phyloP scores from a whole-genome alignment of 768 basidiomycete genomes.

The Phylloporus arenicola region DNA sequence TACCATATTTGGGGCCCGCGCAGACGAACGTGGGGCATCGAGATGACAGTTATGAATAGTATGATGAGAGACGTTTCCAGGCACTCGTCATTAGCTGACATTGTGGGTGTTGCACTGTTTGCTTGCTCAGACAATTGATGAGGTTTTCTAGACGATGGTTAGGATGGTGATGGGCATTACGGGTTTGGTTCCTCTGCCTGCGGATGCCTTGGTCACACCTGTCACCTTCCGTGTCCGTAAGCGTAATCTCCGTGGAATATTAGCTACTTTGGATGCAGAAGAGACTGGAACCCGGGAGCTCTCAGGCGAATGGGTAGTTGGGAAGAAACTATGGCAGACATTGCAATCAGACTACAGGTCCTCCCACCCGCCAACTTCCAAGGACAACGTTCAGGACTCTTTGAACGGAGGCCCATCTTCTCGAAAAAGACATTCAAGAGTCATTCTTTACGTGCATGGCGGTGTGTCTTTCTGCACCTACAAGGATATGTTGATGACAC shows the following conservation, averaged over 20 bases:
- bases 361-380: constrained; percentile 25
- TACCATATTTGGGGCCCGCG: constrained; percentile 86
- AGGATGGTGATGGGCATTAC: constrained; percentile 70
- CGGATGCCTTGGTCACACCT: constrained; percentile 91
- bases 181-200: constrained; percentile 79
- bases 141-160: constrained; percentile 36
- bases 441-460: constrained; percentile 92
- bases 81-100: constrained; percentile 79
- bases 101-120: constrained; percentile 43
- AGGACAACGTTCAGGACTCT: constrained; percentile 13
- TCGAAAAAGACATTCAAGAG: constrained; percentile 57
- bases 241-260: constrained; percentile 72
- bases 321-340: constrained; percentile 81
- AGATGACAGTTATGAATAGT: constrained; percentile 85
- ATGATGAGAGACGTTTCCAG: constrained; percentile 80
- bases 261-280: constrained; percentile 63
- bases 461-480: constrained; percentile 43
- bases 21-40: constrained; percentile 87
- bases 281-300: constrained; percentile 80
- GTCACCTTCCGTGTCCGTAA: constrained; percentile 81
- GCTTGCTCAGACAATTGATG: constrained; percentile 1
- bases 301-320: constrained; percentile 96
- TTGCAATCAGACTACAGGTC: constrained; percentile 79
- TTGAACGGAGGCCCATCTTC: constrained; percentile 10
- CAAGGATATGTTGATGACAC: constrained; percentile 2